These are phyloP conservation scores for Neopestalotiopsis sp. DNA, from an alignment of 2,329 filamentous ascomycete species.

Conservation along the genomic window DNA sequence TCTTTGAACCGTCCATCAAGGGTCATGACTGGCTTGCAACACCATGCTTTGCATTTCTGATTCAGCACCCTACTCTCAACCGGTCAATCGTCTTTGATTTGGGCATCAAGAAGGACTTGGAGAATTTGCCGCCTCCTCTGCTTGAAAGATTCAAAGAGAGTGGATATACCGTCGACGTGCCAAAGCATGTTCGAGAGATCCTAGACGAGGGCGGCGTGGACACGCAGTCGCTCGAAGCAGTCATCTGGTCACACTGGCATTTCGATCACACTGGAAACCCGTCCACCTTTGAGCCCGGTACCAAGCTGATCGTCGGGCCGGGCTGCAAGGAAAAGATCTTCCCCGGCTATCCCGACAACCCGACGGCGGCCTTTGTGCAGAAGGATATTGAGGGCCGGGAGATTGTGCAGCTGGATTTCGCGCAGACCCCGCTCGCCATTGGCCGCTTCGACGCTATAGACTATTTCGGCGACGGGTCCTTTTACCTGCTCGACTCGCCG, in stretches of 20 bases:
- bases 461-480: slow-evolving; percentile 39
- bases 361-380: slow-evolving; percentile 28
- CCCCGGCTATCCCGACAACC: slow-evolving; percentile 28
- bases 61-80: slow-evolving; percentile 28
- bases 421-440: slow-evolving; percentile 22
- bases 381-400: slow-evolving; percentile 29
- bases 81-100: slow-evolving; percentile 26
- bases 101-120: slow-evolving; percentile 21
- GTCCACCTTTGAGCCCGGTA: slow-evolving; percentile 44
- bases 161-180: slow-evolving; percentile 18
- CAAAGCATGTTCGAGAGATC: slow-evolving; percentile 29
- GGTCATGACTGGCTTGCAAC: slow-evolving; percentile 35
- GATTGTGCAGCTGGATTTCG: slow-evolving; percentile 28
- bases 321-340: slow-evolving; percentile 33
- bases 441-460: slow-evolving; percentile 34
- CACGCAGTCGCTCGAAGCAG: slow-evolving; percentile 23
- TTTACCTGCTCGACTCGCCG: slow-evolving; percentile 39
- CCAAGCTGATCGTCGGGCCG: slow-evolving; percentile 44
- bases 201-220: slow-evolving; percentile 26
- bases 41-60: slow-evolving; percentile 29
- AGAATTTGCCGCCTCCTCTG: slow-evolving; percentile 17
- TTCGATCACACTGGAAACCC: slow-evolving; percentile 55
- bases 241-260: slow-evolving; percentile 51
- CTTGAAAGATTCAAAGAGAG: slow-evolving; percentile 15
- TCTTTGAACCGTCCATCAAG: slow-evolving; percentile 33